Percentiles rank a stretch among this genome's conserved stretches.
phyloP scores from a whole-genome alignment of 1,139 yeast species.

The Spathaspora sp. region DNA sequence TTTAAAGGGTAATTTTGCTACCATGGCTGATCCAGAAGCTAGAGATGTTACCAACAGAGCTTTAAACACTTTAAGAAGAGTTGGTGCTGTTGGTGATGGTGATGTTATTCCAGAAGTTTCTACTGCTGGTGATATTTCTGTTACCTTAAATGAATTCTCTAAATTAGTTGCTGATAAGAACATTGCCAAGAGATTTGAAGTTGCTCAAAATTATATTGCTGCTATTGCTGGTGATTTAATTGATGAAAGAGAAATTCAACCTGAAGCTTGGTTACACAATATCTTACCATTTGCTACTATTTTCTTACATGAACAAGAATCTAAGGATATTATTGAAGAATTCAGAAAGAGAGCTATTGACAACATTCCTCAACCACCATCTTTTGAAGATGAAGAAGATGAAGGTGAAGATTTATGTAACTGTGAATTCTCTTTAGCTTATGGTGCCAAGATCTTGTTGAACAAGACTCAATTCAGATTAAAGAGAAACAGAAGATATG shows the following conservation, averaged over 20 bases:
- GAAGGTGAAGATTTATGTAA: constrained; percentile 99
- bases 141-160: constrained; percentile 81
- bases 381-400: constrained; percentile 98
- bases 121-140: constrained; percentile 93
- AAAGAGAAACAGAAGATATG: constrained; percentile 99
- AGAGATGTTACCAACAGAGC: constrained; percentile 98
- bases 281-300: constrained; percentile 93
- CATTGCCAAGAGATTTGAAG: constrained; percentile 73
- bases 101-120: constrained; percentile 94
- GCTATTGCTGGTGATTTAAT: constrained; percentile 98
- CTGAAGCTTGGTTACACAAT: constrained; percentile 85
- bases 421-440: constrained; percentile 99
- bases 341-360: constrained; percentile 96
- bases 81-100: constrained; percentile 91
- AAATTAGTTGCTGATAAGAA: constrained; percentile 69
- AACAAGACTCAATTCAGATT: constrained; percentile 99
- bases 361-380: constrained; percentile 95
- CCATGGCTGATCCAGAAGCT: constrained; percentile 99
- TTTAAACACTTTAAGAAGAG: constrained; percentile 95
- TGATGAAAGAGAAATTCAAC: constrained; percentile 96
- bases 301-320: constrained; percentile 90
- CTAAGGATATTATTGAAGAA: constrained; percentile 88
- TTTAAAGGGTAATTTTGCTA: constrained; percentile 86
- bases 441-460: constrained; percentile 99
- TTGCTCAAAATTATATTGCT: constrained; percentile 80